Conservation (phyloP, 805 yeast species). For the Trichomonascus vanleenenianus region DNA sequence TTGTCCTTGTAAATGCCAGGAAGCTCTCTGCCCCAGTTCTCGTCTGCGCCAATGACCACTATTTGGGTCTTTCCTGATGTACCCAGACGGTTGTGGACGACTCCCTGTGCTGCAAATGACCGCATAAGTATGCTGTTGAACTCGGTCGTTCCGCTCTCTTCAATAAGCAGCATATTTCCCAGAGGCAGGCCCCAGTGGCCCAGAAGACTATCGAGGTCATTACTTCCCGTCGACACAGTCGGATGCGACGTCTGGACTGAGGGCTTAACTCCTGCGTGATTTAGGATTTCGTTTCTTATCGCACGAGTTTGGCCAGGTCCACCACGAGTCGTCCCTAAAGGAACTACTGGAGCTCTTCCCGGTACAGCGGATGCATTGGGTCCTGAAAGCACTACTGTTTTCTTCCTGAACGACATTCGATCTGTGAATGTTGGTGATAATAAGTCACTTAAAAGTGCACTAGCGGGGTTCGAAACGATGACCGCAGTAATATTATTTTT, state of each 20-base stretch:
- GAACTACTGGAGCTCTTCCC: neutral
- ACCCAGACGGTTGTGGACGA: conserved; percentile 46
- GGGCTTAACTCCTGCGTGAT: conserved; percentile 62
- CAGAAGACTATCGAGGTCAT: conserved; percentile 65
- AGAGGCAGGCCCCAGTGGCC: conserved; percentile 82
- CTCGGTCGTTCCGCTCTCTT: conserved; percentile 85
- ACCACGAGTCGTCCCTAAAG: no score
- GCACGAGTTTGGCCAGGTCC: neutral
- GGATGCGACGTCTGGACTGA: conserved; percentile 69
- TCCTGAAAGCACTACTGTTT: conserved; percentile 14
- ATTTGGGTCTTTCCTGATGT: conserved; percentile 40
- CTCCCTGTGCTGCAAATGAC: conserved; percentile 69
- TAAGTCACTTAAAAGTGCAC: no score
- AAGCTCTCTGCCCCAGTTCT: conserved; percentile 55
- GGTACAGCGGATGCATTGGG: neutral
- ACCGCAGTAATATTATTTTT: no score
- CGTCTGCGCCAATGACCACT: conserved; percentile 53
- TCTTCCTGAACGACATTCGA: conserved; percentile 18
- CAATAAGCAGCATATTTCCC: conserved; percentile 61
- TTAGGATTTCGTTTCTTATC: neutral
- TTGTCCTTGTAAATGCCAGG: conserved; percentile 71
- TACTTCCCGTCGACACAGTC: conserved; percentile 72
- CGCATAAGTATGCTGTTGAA: conserved; percentile 65
- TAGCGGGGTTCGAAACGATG: no score
- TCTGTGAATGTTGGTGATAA: no score